A percentile compares a stretch with the other conserved stretches of the same genome.
phyloP scores from a whole-genome alignment of 1,139 yeast species.

The Suhomyces bolitotheri region DNA sequence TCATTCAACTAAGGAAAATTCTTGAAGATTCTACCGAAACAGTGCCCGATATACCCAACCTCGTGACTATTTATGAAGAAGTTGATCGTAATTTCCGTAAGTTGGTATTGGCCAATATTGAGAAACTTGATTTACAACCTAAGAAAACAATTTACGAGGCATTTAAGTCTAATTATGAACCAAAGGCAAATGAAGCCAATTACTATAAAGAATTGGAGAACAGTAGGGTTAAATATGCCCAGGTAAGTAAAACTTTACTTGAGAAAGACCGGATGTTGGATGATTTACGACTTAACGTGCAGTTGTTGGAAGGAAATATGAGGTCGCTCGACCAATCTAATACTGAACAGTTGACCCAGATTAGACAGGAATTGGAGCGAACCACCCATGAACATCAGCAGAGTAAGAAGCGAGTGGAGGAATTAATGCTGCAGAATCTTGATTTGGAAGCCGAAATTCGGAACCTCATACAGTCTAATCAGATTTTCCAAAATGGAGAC shows the following conservation, averaged over 20 bases:
- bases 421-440: constrained; percentile 20
- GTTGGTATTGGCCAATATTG: not conserved
- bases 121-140: too few species aligned
- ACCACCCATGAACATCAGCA: constrained; percentile 24
- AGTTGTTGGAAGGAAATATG: constrained; percentile 44
- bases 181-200: too few species aligned
- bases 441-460: constrained; percentile 22
- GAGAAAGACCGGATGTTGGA: constrained; percentile 38
- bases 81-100: not conserved
- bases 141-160: too few species aligned
- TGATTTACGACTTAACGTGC: constrained; percentile 43
- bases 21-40: not conserved
- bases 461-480: constrained; percentile 19
- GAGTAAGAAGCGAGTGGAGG: constrained; percentile 15
- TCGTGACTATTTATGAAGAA: not conserved
- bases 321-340: constrained; percentile 33
- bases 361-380: constrained; percentile 24
- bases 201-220: constrained; percentile 1
- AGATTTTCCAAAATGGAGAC: constrained; percentile 18
- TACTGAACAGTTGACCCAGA: constrained; percentile 24
- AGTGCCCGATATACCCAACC: not conserved
- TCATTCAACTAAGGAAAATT: too few species aligned
- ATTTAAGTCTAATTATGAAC: too few species aligned
- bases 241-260: constrained; percentile 9
- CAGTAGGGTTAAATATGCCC: constrained; percentile 6